Percentiles rank a stretch among this genome's conserved stretches.
These are phyloP conservation scores for Mrakia blollopis DNA, from an alignment of 768 basidiomycete species.

Conservation along the genomic window DNA sequence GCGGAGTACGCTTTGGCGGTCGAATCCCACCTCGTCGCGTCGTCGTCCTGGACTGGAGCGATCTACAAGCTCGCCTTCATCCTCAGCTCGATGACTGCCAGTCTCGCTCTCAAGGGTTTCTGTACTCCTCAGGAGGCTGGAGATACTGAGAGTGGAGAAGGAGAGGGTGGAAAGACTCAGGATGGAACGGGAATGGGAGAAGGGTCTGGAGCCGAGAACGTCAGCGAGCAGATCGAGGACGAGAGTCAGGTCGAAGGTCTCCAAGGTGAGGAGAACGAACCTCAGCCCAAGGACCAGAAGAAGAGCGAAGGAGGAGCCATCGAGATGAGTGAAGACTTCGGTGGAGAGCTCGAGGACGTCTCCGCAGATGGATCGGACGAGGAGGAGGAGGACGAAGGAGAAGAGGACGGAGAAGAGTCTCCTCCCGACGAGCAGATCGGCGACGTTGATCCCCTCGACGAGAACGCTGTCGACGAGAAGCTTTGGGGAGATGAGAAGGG, in stretches of 20 bases:
- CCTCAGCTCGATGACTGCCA: conserved; percentile 65
- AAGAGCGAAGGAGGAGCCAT: conserved; percentile 60
- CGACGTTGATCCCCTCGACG: conserved; percentile 75
- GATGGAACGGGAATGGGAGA: conserved; percentile 85
- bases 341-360: conserved; percentile 77
- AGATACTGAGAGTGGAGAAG: conserved; percentile 40
- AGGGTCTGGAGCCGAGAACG: conserved; percentile 76
- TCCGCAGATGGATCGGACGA: conserved; percentile 31
- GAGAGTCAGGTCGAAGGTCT: conserved; percentile 95
- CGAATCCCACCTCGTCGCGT: conserved; percentile 55
- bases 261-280: conserved; percentile 56
- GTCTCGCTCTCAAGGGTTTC: conserved; percentile 79
- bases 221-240: conserved; percentile 90
- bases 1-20: conserved; percentile 58
- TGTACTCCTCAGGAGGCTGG: conserved; percentile 73
- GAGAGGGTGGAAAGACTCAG: conserved; percentile 48
- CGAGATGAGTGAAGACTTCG: conserved; percentile 88
- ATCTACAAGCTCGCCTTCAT: conserved; percentile 80
- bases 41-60: conserved; percentile 64
- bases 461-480: conserved; percentile 86
- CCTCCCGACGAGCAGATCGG: conserved; percentile 73
- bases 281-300: conserved; percentile 42
- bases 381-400: conserved; percentile 51
- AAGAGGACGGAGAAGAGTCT: conserved; percentile 53
- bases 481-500: conserved; percentile 80